Base-by-base conservation (phyloP, 805 yeast species). In the Ogataea pignaliae region DNA sequence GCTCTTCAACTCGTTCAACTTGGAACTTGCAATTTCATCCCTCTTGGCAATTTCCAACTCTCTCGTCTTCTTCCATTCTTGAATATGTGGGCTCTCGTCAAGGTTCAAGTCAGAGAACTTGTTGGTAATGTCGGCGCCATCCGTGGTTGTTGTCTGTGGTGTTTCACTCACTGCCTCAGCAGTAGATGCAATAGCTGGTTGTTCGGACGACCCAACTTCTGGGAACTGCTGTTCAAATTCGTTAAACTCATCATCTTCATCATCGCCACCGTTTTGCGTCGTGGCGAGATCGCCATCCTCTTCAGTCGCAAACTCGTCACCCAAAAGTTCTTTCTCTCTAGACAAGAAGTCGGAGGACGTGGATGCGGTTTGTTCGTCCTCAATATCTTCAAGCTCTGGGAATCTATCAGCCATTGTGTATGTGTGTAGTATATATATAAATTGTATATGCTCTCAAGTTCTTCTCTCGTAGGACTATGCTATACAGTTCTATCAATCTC, bases 11-110 rank as follows among this genome's bases (percentile, higher is more conserved):
- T 81, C 88, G 29, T 70, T 70, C 59, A 84, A 78, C 62, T 79
- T 85, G 53, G 78, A 70, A 16, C 69, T 70, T 54, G 85, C 83
- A 50, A 78, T 79, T 53, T 76, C 82, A 59, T 91, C 98, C 60
- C 95, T 78, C 58, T 86, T 79, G 42, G 76, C 71, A 48, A 91
- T 82, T 63, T 89, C 96, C 46, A 85, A 72, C 39, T 80, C 85
- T 57, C 88, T 78, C 56, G 88, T 82, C 56, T 80, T 83, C 60
- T 78, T 81, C 99, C 99, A 91, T 60, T 83, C 87, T 55, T 70
- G 64, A 41, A 81, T 63, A 29, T 83, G 81, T 54, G 73, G 77
- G 30, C 88, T 76, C 47, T 80, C 83, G 18, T 73, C 71, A 47
- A 60, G 54, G 44, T 56, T 50, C 55, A 58, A 64, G 55, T 42